A percentile compares a stretch with the other conserved stretches of the same genome.
These are phyloP conservation scores for Candida silvatica DNA, from an alignment of 805 yeast species.

Conservation along the genomic window DNA sequence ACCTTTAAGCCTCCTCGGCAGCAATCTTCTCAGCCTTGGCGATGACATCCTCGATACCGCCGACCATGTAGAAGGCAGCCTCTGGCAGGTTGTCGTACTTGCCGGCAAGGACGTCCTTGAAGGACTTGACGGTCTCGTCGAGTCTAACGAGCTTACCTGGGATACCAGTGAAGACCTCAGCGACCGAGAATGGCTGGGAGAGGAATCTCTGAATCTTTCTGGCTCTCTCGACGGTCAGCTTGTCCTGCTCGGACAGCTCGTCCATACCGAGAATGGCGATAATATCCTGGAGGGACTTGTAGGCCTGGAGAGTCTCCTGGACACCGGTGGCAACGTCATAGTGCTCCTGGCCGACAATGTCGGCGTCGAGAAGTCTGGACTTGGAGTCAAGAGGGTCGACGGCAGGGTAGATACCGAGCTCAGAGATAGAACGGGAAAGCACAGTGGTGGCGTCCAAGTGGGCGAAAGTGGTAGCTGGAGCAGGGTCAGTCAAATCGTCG, in stretches of 20 bases:
- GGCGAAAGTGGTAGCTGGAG: conserved; percentile 99
- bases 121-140: conserved; percentile 88
- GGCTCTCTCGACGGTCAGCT: conserved; percentile 99
- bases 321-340: conserved; percentile 90
- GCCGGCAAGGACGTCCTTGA: conserved; percentile 96
- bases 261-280: conserved; percentile 99
- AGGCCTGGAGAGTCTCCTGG: conserved; percentile 98
- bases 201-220: conserved; percentile 99
- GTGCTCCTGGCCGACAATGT: conserved; percentile 98
- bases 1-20: conserved; percentile 66
- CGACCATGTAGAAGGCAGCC: conserved; percentile 99
- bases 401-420: conserved; percentile 99
- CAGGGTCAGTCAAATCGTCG: conserved; percentile 99
- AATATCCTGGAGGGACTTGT: conserved; percentile 99
- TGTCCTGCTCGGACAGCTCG: conserved; percentile 97
- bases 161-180: conserved; percentile 99
- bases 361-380: conserved; percentile 95
- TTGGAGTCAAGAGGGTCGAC: conserved; percentile 99
- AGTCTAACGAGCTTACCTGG: conserved; percentile 96
- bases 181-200: conserved; percentile 99
- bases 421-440: conserved; percentile 99
- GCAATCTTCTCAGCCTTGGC: conserved; percentile 99
- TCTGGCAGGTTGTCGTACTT: conserved; percentile 99
- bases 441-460: conserved; percentile 99
- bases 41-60: conserved; percentile 97